Base-by-base conservation (phyloP, 139 green algal species). In the Nannochloris sp. region DNA sequence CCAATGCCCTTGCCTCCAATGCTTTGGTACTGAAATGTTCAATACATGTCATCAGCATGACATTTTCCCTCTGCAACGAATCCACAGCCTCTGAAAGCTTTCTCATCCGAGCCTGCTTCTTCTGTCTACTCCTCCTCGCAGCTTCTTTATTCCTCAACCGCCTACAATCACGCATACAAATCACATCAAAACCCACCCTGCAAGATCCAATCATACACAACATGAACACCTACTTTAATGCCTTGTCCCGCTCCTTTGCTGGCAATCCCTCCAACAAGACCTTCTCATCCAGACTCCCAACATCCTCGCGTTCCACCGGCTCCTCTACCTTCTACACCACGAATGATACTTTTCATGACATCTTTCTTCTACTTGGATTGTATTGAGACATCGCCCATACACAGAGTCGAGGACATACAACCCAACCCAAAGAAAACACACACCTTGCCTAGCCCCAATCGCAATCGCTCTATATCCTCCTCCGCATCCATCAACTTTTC, bases 31-130 rank as follows among this genome's bases (percentile, higher is more conserved):
- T 67, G 20, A 75, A 56, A 66, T 75, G 51, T 30, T 75, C 65
- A 33, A 75, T 48, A 37, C 69, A 75, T 53, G 74, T 62, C n/a
- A 68, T 45, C 49, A 75, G 61, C 26, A 75, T 31, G 37, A 75
- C 59, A 50, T 75, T 75, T 48, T 67, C 69, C 10, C 17, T 17
- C 14, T 73, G 29, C 55, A 74, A 57, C 16, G 43, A 25, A 17
- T 45, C 28, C 30, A 75, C 62, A 25, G 60, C 56, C 11, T 23
- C 8, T 5, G 31, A 29, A 51, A 75, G 69, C 2, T 48, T 2
- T 8, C 4, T 28, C 17, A 75, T 75, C 25, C 65, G 65, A 53
- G 49, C 55, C 6, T 55, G 29, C 51, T 75, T 75, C 29, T 67
- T 51, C 44, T 75, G 61, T 5, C 69, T 62, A 16, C 64, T 74